phyloP scores from a whole-genome alignment of 768 basidiomycete genomes.

The Panaeolus papilionaceus region DNA sequence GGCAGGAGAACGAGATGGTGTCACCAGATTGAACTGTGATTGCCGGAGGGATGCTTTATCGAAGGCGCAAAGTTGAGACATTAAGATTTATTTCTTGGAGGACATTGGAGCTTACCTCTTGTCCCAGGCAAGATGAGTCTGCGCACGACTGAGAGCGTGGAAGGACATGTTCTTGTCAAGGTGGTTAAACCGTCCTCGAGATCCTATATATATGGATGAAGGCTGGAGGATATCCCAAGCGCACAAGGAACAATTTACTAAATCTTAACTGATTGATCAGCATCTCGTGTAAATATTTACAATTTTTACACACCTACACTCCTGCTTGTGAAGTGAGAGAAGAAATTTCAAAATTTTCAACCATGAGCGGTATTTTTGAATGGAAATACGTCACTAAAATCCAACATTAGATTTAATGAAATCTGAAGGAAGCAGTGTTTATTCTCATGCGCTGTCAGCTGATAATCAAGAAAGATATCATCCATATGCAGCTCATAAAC shows the following conservation, averaged over 20 bases:
- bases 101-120: constrained; percentile 48
- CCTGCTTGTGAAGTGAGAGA: no score
- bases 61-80: neutral
- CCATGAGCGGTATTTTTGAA: no score
- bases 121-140: constrained; percentile 65
- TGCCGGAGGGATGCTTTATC: constrained; percentile 55
- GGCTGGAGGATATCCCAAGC: neutral
- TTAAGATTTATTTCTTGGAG: neutral
- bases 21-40: constrained; percentile 58
- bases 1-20: constrained; percentile 61
- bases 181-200: neutral
- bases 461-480: no score
- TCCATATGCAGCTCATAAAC: no score
- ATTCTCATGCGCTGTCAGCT: no score
- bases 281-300: neutral
- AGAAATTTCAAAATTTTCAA: no score
- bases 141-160: constrained; percentile 57
- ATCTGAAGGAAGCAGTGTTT: no score
- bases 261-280: neutral
- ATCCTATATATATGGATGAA: neutral
- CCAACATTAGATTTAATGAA: no score
- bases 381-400: no score
- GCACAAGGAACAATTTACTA: neutral
- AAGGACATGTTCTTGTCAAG: constrained; percentile 40
- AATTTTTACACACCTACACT: no score